A percentile compares a stretch with the other conserved stretches of the same genome.
Conservation (phyloP, 441 rosid genomes). For the Raphanus hybrid region DNA sequence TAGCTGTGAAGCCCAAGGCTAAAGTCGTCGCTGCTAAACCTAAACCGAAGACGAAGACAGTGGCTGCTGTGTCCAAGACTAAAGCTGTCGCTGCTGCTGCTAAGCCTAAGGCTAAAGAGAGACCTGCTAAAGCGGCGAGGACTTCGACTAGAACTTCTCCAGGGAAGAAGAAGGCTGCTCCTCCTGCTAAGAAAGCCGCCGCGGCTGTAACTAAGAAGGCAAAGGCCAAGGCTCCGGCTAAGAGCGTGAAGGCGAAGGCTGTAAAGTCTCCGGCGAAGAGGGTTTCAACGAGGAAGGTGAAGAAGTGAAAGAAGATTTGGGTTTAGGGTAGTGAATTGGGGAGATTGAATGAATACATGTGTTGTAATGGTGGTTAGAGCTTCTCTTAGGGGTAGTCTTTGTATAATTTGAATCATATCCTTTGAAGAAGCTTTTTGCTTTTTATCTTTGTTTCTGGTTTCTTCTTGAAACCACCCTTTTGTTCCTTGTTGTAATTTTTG, state of each 20-base stretch:
- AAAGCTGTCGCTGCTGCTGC: conserved; percentile 49
- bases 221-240: conserved; percentile 37
- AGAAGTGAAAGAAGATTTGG: conserved; percentile 29
- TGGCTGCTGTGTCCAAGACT: conserved; percentile 47
- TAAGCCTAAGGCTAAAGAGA: conserved; percentile 55
- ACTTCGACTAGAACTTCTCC: conserved; percentile 48
- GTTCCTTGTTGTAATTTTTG: conserved; percentile 24
- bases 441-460: conserved; percentile 13
- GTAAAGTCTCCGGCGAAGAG: conserved; percentile 69
- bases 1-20: conserved; percentile 42
- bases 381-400: conserved; percentile 40
- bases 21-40: conserved; percentile 39
- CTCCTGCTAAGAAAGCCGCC: conserved; percentile 44
- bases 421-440: conserved; percentile 21
- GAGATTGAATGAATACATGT: neutral
- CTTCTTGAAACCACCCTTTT: conserved; percentile 26
- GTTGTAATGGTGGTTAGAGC: conserved; percentile 23
- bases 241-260: conserved; percentile 48
- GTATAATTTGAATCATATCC: conserved; percentile 42
- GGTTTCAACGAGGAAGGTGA: conserved; percentile 57
- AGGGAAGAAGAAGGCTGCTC: conserved; percentile 46
- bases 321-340: conserved; percentile 6
- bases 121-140: conserved; percentile 45
- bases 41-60: conserved; percentile 40
- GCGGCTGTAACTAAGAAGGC: conserved; percentile 44